phyloP scores from a whole-genome alignment of 2,329 filamentous ascomycete species.

The Alternaria hordeiaustralica region DNA sequence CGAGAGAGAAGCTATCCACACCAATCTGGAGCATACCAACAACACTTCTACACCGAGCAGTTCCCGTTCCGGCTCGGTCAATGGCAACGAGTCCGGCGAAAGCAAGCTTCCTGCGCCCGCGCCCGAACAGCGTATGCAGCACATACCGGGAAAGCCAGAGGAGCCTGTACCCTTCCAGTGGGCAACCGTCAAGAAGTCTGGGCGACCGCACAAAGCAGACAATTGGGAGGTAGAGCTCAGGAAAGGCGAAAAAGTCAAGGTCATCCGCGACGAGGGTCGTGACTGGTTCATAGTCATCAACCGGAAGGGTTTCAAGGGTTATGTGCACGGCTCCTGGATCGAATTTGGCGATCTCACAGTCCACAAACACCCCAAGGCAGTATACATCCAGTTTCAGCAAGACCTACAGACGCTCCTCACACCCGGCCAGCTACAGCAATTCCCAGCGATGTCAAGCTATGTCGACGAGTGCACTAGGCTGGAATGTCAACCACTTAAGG shows the following conservation, averaged over 20 bases:
- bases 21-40: constrained; percentile 6
- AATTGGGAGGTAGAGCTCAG: constrained; percentile 33
- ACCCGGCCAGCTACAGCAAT: constrained; percentile 22
- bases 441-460: constrained; percentile 27
- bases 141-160: neutral
- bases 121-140: neutral
- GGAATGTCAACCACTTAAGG: constrained; percentile 29
- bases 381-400: constrained; percentile 24
- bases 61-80: neutral
- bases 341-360: constrained; percentile 22
- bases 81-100: neutral
- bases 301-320: constrained; percentile 24
- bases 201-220: constrained; percentile 31
- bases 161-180: constrained; percentile 13
- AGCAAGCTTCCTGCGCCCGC: neutral
- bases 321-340: constrained; percentile 33
- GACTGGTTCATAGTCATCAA: constrained; percentile 33
- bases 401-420: constrained; percentile 24
- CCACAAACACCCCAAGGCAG: constrained; percentile 17
- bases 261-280: constrained; percentile 29
- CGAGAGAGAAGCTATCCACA: constrained; percentile 17
- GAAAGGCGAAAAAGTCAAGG: constrained; percentile 32
- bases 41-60: neutral
- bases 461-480: constrained; percentile 26
- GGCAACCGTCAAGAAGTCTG: constrained; percentile 28